Base-by-base conservation (phyloP, 352 stramenopile genomes). In the Phytophthora tentaculata region DNA sequence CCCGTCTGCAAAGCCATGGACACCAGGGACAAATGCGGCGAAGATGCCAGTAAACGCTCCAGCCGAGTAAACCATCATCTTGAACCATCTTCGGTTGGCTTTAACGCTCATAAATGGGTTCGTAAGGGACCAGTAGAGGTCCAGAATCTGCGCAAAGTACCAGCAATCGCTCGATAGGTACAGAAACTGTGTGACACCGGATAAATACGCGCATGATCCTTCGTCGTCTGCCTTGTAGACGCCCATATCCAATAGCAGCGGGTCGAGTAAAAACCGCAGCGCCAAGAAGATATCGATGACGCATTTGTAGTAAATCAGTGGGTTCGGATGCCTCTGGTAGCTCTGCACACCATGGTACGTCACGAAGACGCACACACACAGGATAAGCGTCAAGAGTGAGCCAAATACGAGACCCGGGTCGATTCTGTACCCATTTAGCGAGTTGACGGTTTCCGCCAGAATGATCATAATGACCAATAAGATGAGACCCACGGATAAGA, bases 101-200 rank as follows among this genome's bases (percentile, higher is more conserved):
- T 88, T 75, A 52, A 94, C 84, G 37, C 86, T 95, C 53, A 87
- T 93, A 57, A 97, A 97, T 16, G 90, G 90, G 50, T 96, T 96
- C 37, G 76, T 94, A 12, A 96, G 70, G 19, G 84, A 91, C 61
- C 67, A 78, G 56, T 92, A 93, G 7, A 91, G 61, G 48, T 92
- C 83, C 6, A 94, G 60, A 60, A 90, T 92, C 48, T 91, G 74
- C 26, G 84, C 80, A 67, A 95, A 94, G 73, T 92, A 94, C 88
- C 85, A 94, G 55, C 73, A 87, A 57, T 95, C 88, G 52, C 84
- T 93, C 10, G 88, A 76, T 1, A 95, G 71, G 54, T 85, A 90
- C 37, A 95, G 72, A 58, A 93, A 92, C 62, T 95, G 81, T 5
- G 88, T 95, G 5, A 91, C 55, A 13, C 79, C 84, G 5, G 88